Conservation (phyloP, 2,329 filamentous ascomycete species). For the Fonsecaea pedrosoi region DNA sequence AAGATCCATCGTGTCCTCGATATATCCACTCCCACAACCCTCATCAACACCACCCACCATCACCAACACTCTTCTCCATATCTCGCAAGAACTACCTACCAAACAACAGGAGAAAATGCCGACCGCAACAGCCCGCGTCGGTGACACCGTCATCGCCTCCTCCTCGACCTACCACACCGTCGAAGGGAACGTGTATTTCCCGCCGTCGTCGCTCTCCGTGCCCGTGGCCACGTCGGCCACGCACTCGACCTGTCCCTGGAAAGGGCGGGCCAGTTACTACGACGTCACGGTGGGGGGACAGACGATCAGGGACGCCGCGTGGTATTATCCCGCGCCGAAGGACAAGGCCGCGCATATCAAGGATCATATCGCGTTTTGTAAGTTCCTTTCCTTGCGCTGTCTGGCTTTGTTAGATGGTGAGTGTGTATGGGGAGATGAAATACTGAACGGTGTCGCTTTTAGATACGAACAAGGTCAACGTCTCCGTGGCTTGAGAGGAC, state of each 20-base stretch:
- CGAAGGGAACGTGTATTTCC: conserved; percentile 66
- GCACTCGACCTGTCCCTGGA: conserved; percentile 63
- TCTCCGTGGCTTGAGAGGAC: conserved; percentile 20
- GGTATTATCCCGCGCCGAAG: conserved; percentile 64
- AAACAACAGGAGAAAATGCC: conserved; percentile 40
- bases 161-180: conserved; percentile 60
- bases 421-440: too few species aligned
- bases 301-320: conserved; percentile 61
- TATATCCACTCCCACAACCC: neutral
- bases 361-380: conserved; percentile 65
- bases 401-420: too few species aligned
- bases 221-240: conserved; percentile 55
- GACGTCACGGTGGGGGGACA: conserved; percentile 58
- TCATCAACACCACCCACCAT: too few species aligned
- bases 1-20: too few species aligned
- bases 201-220: conserved; percentile 51
- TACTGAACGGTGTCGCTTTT: neutral
- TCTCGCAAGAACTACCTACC: neutral
- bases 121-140: conserved; percentile 56
- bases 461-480: conserved; percentile 26
- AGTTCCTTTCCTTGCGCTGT: conserved; percentile 40
- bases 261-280: conserved; percentile 65
- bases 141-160: conserved; percentile 59
- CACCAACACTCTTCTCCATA: neutral
- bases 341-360: conserved; percentile 59